Conservation (phyloP, 1,139 yeast genomes). For the Yamadazyma blattariae region DNA sequence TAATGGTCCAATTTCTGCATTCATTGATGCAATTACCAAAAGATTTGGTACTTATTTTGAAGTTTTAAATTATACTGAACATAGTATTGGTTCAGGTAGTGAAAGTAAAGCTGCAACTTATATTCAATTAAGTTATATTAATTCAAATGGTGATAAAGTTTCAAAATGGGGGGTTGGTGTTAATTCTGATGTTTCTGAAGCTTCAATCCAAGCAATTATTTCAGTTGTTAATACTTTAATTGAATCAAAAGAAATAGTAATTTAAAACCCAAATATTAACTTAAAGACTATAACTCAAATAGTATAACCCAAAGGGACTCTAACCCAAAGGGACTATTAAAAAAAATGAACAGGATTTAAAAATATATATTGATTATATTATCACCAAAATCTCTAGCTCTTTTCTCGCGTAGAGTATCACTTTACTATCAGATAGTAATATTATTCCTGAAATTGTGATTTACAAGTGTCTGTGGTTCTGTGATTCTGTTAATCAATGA, state of each 20-base stretch:
- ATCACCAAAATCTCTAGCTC: too few species aligned
- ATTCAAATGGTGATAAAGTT: slow-evolving; percentile 32
- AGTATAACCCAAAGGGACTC: too few species aligned
- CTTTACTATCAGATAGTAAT: too few species aligned
- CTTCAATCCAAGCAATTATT: slow-evolving; percentile 48
- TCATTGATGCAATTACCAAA: slow-evolving; percentile 70
- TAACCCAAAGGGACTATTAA: too few species aligned
- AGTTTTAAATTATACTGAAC: slow-evolving; percentile 86
- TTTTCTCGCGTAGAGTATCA: too few species aligned
- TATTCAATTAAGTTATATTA: slow-evolving; percentile 60
- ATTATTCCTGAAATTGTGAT: too few species aligned
- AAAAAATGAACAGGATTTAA: too few species aligned
- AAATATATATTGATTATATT: too few species aligned
- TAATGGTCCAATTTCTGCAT: slow-evolving; percentile 94
- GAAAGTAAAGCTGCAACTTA: slow-evolving; percentile 88
- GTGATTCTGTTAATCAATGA: too few species aligned
- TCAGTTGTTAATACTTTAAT: slow-evolving; percentile 37
- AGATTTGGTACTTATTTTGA: slow-evolving; percentile 58
- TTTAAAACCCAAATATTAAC: slow-evolving; percentile 10
- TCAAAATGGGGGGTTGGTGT: slow-evolving; percentile 93
- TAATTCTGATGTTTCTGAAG: slow-evolving; percentile 88
- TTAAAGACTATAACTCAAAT: too few species aligned
- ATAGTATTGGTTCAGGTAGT: slow-evolving; percentile 86
- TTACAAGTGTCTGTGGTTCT: too few species aligned
- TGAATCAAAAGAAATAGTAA: slow-evolving; percentile 23